Conservation (phyloP, 1,284 basidiomycete species). For the Ganoderma sinense region DNA sequence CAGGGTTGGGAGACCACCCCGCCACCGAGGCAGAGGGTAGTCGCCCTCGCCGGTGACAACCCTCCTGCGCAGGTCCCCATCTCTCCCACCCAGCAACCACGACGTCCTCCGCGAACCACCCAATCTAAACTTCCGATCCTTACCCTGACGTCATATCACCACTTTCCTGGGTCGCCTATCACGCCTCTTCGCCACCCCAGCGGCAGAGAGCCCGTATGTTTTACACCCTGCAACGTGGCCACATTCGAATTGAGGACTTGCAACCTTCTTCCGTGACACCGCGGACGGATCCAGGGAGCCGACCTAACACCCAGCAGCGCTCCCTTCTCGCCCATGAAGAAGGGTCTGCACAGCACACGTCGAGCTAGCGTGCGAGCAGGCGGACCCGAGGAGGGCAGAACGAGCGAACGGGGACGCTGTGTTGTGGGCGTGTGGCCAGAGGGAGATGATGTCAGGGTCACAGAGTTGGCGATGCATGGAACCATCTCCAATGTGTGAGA, state of each 20-base stretch:
- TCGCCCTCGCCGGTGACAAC: not conserved
- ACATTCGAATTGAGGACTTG: not conserved
- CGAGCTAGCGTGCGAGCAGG: not conserved
- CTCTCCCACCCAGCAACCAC: conserved; percentile 1
- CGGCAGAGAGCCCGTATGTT: not conserved
- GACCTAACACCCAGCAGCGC: not conserved
- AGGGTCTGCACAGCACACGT: not conserved
- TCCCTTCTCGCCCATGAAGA: not conserved
- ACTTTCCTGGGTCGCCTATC: not conserved
- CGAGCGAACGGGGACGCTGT: conserved; percentile 7
- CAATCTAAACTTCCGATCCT: conserved; percentile 25
- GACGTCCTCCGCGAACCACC: conserved; percentile 20
- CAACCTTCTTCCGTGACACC: not conserved
- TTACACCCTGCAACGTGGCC: conserved; percentile 10
- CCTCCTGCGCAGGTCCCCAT: not conserved
- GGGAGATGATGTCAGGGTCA: conserved; percentile 25
- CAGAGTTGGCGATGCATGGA: conserved; percentile 7
- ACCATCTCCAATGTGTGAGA: conserved; percentile 22
- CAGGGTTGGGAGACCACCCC: not conserved
- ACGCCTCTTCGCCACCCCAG: conserved; percentile 2
- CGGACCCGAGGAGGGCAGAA: not conserved
- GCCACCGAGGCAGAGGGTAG: not conserved
- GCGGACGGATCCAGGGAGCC: not conserved
- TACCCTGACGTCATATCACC: conserved; percentile 24
- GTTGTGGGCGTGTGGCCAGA: conserved; percentile 23